Conservation (phyloP, 2,329 filamentous ascomycete species). For the Colletotrichum noveboracense region DNA sequence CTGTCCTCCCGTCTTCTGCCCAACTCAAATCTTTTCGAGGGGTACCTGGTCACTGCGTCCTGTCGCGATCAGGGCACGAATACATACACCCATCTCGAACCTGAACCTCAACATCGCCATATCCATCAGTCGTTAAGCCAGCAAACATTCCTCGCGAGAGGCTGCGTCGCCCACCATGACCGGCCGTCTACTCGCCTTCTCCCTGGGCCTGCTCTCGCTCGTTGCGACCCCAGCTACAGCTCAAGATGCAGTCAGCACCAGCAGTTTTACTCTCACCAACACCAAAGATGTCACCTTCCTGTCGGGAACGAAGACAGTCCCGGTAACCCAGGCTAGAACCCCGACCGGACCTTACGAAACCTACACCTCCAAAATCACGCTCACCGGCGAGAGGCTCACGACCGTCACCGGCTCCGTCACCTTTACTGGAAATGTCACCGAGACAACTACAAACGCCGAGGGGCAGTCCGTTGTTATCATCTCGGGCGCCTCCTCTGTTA, state of each 20-base stretch:
- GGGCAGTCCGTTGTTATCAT: constrained; percentile 47
- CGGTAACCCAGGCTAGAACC: constrained; percentile 38
- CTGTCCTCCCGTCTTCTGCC: neutral
- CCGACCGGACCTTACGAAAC: constrained; percentile 52
- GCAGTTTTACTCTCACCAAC: constrained; percentile 9
- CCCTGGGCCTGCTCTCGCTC: constrained; percentile 1
- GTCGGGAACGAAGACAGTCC: constrained; percentile 16
- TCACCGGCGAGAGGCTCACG: constrained; percentile 32
- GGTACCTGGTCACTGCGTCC: neutral
- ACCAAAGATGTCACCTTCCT: constrained; percentile 19
- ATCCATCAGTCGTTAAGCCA: neutral
- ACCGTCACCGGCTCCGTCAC: constrained; percentile 34
- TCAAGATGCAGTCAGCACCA: neutral
- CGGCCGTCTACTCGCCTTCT: neutral
- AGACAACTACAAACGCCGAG: constrained; percentile 30
- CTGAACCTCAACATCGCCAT: neutral
- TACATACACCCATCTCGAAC: neutral
- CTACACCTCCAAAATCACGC: constrained; percentile 46
- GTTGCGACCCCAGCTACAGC: neutral
- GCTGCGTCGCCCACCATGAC: constrained; percentile 9
- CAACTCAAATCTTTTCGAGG: neutral
- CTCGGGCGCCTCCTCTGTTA: constrained; percentile 48
- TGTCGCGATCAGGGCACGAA: neutral
- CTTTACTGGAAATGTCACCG: constrained; percentile 34
- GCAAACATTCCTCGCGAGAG: neutral